phyloP scores from a whole-genome alignment of 345 rosid genomes.

The Eutrema heterophyllum region DNA sequence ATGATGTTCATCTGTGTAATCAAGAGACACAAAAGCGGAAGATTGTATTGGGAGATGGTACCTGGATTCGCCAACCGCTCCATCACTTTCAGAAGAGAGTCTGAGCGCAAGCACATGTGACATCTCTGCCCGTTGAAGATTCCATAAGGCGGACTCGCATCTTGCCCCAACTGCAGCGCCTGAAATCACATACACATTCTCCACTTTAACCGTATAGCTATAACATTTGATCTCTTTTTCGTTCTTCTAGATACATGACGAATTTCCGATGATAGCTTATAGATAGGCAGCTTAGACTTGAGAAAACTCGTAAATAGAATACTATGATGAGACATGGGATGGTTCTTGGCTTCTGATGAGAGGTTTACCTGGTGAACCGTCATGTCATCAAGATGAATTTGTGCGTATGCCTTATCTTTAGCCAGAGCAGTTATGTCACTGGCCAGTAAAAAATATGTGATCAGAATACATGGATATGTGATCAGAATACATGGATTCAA shows the following conservation, averaged over 20 bases:
- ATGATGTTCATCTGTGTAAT: not conserved
- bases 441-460: constrained; percentile 20
- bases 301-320: not conserved
- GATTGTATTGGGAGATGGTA: constrained; percentile 5
- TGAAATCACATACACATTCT: constrained; percentile 14
- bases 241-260: not conserved
- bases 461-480: constrained; percentile 7
- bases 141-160: constrained; percentile 48
- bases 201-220: not conserved
- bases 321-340: not conserved
- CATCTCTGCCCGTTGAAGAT: constrained; percentile 61
- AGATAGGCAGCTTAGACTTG: not conserved
- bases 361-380: constrained; percentile 77
- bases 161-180: constrained; percentile 84
- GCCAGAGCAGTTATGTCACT: constrained; percentile 92
- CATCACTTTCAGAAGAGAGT: constrained; percentile 74
- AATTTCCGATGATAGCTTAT: not conserved
- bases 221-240: not conserved
- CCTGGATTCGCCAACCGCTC: constrained; percentile 77
- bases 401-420: constrained; percentile 86
- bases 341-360: constrained; percentile 1
- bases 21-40: not conserved
- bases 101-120: constrained; percentile 83
- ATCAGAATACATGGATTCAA: constrained; percentile 1
- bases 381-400: constrained; percentile 85